Base-by-base conservation (phyloP, 345 rosid genomes). In the Syzygium jambos region DNA sequence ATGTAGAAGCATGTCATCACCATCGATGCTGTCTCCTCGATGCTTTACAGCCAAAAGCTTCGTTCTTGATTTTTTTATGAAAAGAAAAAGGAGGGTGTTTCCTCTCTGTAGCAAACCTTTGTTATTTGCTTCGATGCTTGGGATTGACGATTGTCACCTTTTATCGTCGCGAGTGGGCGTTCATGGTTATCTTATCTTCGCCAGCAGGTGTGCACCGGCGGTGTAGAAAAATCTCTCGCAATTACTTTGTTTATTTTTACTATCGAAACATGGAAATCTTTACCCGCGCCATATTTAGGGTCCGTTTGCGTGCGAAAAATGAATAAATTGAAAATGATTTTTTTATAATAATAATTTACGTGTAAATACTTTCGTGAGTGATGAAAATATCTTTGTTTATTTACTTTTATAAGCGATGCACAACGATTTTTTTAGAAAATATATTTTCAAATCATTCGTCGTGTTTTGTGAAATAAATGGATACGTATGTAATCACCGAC, bases 31-130 rank as follows among this genome's bases (percentile, higher is more conserved):
- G 88, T 87, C 88, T 55, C 55, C 78, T 57, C 85, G 29, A 56
- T 57, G 78, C 54, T 43, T 87, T 87, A 80, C 85, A 87, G 38
- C 88, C 88, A 87, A 49, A 53, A 73, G 25, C 38, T 73, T 34
- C 46, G 49, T 73, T 73, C 80, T 34, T 22, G 80, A 38, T 73
- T 73, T 73, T 19, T 34, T 68, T 7, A 87, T 87, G 19, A 56
- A 82, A 78, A 82, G 78, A 54, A 87, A 78, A 87, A 22, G 85
- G 51, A 78, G 54, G 52, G 53, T 21, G 77, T 46, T 25, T 10
- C 55, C 80, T 34, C 27, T 30, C 14, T 55, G 80, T 73, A 21
- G 19, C 80, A 73, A 68, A 73, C 17, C 46, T 34, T 34, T 9
- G 25, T 73, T 34, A 34, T 73, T 9, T 54, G 23, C 23, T 3